phyloP scores from a whole-genome alignment of 1,284 basidiomycete species.

The Pascua guehoae region DNA sequence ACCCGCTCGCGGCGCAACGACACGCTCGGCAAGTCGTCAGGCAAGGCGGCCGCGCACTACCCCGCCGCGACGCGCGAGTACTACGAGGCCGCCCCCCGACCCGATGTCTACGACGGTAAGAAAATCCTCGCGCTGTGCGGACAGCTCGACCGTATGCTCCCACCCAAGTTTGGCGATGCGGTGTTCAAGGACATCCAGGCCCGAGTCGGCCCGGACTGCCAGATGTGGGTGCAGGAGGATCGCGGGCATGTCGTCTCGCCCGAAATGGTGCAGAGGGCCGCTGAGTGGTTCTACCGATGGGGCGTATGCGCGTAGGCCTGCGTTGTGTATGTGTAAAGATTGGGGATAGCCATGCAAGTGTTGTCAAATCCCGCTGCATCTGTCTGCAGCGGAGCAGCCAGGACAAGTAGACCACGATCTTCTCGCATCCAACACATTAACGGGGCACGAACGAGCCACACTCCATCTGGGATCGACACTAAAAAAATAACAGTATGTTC shows the following conservation, averaged over 20 bases:
- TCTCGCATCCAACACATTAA: too few species aligned
- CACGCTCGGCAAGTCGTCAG: conserved; percentile 55
- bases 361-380: too few species aligned
- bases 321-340: too few species aligned
- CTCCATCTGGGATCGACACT: too few species aligned
- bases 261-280: conserved; percentile 4
- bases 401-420: too few species aligned
- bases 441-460: too few species aligned
- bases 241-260: conserved; percentile 9
- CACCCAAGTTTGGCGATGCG: conserved; percentile 25
- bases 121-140: conserved; percentile 66
- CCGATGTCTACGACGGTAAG: conserved; percentile 60
- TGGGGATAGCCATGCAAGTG: too few species aligned
- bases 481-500: too few species aligned
- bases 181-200: conserved; percentile 1
- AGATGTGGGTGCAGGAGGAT: conserved; percentile 1
- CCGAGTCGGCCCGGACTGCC: not conserved
- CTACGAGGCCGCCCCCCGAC: conserved; percentile 53
- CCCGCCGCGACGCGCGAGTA: conserved; percentile 54
- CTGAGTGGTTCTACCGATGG: conserved; percentile 10
- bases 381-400: too few species aligned
- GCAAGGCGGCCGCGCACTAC: conserved; percentile 57
- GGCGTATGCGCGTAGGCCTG: not conserved
- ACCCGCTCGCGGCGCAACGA: conserved; percentile 64
- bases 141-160: conserved; percentile 42